Evolutionary conservation across 768 basidiomycete genomes (phyloP), one percentile per base, ranked within the genome.

Genomic region (Tulasnella sp.): DNA sequence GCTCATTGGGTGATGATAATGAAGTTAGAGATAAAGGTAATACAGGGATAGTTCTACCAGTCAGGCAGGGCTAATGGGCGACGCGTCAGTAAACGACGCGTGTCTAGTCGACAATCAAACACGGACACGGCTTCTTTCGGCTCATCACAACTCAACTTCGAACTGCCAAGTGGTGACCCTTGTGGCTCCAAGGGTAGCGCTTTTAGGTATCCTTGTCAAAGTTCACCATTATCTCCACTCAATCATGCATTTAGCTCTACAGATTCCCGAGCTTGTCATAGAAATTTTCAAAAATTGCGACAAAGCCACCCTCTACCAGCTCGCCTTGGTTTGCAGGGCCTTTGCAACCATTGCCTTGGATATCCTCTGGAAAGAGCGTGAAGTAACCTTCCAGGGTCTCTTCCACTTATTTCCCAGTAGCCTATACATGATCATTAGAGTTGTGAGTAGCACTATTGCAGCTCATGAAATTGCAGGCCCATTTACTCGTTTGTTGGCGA

Each of bases 51-150:
- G n/a, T n/a, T n/a, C n/a, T n/a, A n/a, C n/a, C n/a, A n/a, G n/a
- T n/a, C n/a, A n/a, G n/a, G n/a, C n/a, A n/a, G n/a, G n/a, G n/a
- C n/a, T n/a, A n/a, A n/a, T n/a, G n/a, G n/a, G n/a, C n/a, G 48
- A 51, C 48, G 48, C 48, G 48, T 51, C 48, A 51, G 48, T 51
- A 37, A 19, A 40, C 19, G 34, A 51, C 48, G 48, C 48, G 48
- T 25, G 27, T 33, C 24, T 10, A 31, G 45, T 46, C 31, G 45
- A 46, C 45, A 46, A 46, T 32, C 37, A 41, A 51, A 15, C 37
- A 40, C 20, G 10, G n/a, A n/a, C n/a, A n/a, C n/a, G n/a, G n/a
- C n/a, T 24, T 24, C 37, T n/a, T n/a, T n/a, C n/a, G n/a, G n/a
- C n/a, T n/a, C n/a, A n/a, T n/a, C n/a, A n/a, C n/a, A n/a, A n/a